Base-by-base conservation (phyloP, 257 asterid genomes). In the Gentiana dahurica region DNA sequence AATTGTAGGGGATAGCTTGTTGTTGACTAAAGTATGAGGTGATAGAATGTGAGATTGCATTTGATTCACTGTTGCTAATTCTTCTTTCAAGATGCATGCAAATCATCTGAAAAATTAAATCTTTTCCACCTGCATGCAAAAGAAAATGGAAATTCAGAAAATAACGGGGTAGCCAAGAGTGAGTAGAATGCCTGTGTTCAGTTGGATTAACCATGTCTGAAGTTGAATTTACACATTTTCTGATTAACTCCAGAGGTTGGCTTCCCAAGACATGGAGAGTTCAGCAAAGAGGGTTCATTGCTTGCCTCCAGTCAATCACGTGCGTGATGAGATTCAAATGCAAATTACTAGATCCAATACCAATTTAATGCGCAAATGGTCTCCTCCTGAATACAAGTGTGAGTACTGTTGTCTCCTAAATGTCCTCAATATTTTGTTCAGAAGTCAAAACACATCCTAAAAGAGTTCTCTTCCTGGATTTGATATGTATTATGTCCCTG, bases 201-300 rank as follows among this genome's bases (percentile, higher is more conserved):
- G 6, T 41, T 41, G 46, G 9, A 41, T 4, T 41, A 7, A 5
- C 46, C 46, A 41, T 41, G 9, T 41, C 10, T 41, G 4, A 4
- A 41, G 9, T 7, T 41, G 8, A 41, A 41, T 41, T 41, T 5
- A 41, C 2, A 41, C 46, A 2, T 36, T 50, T 51, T 0, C 54
- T 37, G 33, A 53, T 35, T 45, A 2, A 36, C 24, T 57, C 53
- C 56, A 92, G 95, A 83, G 84, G 68, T 52, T 75, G 36, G 82
- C 68, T 72, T 83, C 95, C 53, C 95, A 92, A 78, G 97, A 92
- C 57, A 91, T 89, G 73, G 94, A 91, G 68, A 74, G 51, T 72
- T 83, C 95, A 54, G 73, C 58, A 49, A 83, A 79, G 86, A 80
- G 89, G 77, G 66, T 54, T 45, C 71, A 81, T 60, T 68, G 59